Evolutionary conservation across 306 rosid genomes (phyloP).

Genomic region (Rosa multiflora): DNA sequence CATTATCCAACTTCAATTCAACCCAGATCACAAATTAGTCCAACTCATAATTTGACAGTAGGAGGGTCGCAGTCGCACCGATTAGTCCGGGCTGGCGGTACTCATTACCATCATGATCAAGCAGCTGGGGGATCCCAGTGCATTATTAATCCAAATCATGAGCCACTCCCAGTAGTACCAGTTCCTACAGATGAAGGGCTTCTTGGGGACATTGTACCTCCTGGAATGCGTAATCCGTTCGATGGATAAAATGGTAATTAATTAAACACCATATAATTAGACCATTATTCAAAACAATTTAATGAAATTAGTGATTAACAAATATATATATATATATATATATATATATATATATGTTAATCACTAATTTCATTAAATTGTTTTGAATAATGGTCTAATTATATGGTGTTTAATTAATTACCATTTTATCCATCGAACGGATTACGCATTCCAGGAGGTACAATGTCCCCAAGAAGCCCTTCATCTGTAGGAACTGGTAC

Average conservation of each 20-base stretch:
- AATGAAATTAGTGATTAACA: background rate
- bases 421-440: too few relatives aligned
- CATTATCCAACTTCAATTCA: conserved; percentile 50
- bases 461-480: too few relatives aligned
- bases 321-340: background rate
- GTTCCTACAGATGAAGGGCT: conserved; percentile 60
- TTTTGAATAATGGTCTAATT: too few relatives aligned
- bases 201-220: conserved; percentile 89
- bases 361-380: too few relatives aligned
- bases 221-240: conserved; percentile 54
- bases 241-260: conserved; percentile 23
- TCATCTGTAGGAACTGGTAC: too few relatives aligned
- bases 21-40: conserved; percentile 24
- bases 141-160: conserved; percentile 2
- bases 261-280: background rate
- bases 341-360: background rate
- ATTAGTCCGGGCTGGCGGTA: background rate
- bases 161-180: background rate
- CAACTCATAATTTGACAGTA: conserved; percentile 16
- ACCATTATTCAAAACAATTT: background rate
- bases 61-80: conserved; percentile 7
- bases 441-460: too few relatives aligned
- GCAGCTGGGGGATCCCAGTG: conserved; percentile 22
- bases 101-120: background rate
- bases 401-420: too few relatives aligned